A percentile compares a stretch with the other conserved stretches of the same genome.
Evolutionary conservation across 2,329 filamentous ascomycete species (phyloP).

Genomic region (Xylariales sp.): DNA sequence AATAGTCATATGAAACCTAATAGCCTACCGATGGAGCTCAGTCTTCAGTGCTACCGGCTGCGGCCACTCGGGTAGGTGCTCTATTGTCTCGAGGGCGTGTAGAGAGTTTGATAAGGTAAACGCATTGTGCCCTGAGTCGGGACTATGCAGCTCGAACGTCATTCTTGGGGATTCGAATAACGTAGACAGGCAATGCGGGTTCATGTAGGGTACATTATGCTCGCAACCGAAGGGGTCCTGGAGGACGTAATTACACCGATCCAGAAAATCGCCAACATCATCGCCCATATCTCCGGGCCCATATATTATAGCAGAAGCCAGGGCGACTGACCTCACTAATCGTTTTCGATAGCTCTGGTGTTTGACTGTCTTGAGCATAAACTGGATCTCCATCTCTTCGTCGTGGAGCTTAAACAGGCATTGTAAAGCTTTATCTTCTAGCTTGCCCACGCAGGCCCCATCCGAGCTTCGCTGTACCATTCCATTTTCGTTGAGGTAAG

Average conservation of each 20-base stretch:
- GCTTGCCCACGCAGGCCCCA: conserved; percentile 16
- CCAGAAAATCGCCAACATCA: conserved; percentile 22
- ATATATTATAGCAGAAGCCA: conserved; percentile 24
- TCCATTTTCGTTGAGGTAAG: conserved; percentile 17
- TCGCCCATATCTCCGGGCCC: conserved; percentile 17
- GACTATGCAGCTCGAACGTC: conserved; percentile 19
- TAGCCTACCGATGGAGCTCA: conserved; percentile 14
- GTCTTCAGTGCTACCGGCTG: conserved; percentile 22
- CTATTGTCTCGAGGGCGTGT: conserved; percentile 16
- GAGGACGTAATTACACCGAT: conserved; percentile 15
- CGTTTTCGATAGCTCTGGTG: not conserved
- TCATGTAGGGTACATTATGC: conserved; percentile 20
- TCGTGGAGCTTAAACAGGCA: conserved; percentile 12
- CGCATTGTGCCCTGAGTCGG: not conserved
- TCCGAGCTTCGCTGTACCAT: conserved; percentile 21
- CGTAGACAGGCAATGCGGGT: conserved; percentile 26
- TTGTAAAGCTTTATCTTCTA: conserved; percentile 15
- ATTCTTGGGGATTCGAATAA: conserved; percentile 24
- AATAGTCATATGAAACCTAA: not conserved
- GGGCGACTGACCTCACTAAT: not conserved
- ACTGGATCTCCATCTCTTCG: conserved; percentile 20
- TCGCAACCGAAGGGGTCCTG: conserved; percentile 23
- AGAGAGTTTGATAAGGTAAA: conserved; percentile 21
- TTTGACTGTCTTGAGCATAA: conserved; percentile 17
- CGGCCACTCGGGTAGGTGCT: conserved; percentile 9